Conservation (phyloP, 345 rosid species). For the Gossypioides kirkii region DNA sequence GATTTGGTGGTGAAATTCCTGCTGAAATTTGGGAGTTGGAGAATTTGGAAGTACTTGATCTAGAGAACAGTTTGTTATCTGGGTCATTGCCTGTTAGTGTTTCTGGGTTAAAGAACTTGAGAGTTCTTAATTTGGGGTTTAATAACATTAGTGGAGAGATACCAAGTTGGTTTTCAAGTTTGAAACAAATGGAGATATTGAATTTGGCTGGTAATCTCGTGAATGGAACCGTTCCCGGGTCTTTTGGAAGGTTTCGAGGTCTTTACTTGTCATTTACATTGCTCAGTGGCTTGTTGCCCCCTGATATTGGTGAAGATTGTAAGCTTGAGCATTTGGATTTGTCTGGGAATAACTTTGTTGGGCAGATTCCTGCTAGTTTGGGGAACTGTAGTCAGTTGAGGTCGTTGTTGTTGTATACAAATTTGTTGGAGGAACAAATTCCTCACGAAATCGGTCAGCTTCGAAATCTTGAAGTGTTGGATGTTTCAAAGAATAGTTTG, state of each 20-base stretch:
- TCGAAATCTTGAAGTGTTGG: conserved; percentile 76
- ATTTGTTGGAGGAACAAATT: conserved; percentile 69
- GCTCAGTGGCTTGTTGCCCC: conserved; percentile 57
- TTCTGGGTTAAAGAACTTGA: conserved; percentile 46
- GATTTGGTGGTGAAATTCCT: conserved; percentile 63
- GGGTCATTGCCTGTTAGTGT: conserved; percentile 50
- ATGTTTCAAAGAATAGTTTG: conserved; percentile 76
- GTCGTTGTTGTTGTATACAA: conserved; percentile 64
- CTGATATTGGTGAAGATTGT: conserved; percentile 58
- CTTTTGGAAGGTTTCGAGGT: conserved; percentile 53
- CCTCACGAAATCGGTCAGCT: conserved; percentile 68
- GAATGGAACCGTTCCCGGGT: conserved; percentile 68
- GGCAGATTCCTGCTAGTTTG: conserved; percentile 60
- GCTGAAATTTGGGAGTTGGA: conserved; percentile 66
- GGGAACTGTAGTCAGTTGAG: conserved; percentile 57
- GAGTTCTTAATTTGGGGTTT: conserved; percentile 77
- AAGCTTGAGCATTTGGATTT: conserved; percentile 86
- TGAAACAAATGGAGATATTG: conserved; percentile 44
- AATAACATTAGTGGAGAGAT: conserved; percentile 61
- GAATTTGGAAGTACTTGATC: conserved; percentile 81
- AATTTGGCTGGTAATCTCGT: conserved; percentile 73
- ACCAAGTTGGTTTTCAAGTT: conserved; percentile 38
- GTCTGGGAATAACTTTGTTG: conserved; percentile 68
- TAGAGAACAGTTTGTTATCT: conserved; percentile 61
- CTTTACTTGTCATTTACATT: conserved; percentile 59